Percentiles rank a stretch among this genome's conserved stretches.
phyloP scores from a whole-genome alignment of 2,329 filamentous ascomycete species.

The Trichophyton rubrum region DNA sequence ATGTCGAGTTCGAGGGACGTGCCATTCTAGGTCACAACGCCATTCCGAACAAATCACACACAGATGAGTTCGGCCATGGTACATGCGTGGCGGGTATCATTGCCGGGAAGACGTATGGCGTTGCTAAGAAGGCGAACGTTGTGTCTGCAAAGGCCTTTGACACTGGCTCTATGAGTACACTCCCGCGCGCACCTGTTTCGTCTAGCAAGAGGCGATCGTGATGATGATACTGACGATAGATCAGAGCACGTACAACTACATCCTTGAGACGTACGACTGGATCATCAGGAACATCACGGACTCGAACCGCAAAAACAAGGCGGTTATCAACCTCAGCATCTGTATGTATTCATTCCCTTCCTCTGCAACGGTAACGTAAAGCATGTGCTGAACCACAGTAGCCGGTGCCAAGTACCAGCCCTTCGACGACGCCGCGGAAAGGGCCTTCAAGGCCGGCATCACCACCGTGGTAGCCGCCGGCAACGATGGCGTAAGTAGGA shows the following conservation, averaged over 20 bases:
- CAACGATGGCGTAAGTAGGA: conserved; percentile 8
- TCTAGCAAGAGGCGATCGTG: no score
- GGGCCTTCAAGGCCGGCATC: conserved; percentile 9
- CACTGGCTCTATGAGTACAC: conserved; percentile 4
- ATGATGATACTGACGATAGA: conserved; percentile 10
- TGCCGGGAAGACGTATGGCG: conserved; percentile 7
- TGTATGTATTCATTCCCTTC: conserved; percentile 4
- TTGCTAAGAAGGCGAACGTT: conserved; percentile 10
- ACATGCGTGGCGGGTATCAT: conserved; percentile 10
- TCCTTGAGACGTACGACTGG: conserved; percentile 11
- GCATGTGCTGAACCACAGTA: not conserved
- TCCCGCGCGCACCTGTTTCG: not conserved
- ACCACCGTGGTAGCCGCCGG: conserved; percentile 9
- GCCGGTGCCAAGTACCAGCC: conserved; percentile 7
- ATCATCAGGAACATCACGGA: conserved; percentile 9
- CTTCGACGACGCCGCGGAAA: conserved; percentile 8
- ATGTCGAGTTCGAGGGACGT: conserved; percentile 9
- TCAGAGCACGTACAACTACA: conserved; percentile 7
- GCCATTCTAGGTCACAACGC: conserved; percentile 8
- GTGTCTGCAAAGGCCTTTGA: conserved; percentile 10
- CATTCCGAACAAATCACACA: conserved; percentile 4
- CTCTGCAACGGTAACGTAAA: not conserved
- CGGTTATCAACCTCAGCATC: conserved; percentile 10
- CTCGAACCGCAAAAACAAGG: conserved; percentile 6
- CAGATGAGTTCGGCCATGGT: conserved; percentile 8